Conservation (phyloP, 768 basidiomycete species). For the Hypholoma sublateritium region DNA sequence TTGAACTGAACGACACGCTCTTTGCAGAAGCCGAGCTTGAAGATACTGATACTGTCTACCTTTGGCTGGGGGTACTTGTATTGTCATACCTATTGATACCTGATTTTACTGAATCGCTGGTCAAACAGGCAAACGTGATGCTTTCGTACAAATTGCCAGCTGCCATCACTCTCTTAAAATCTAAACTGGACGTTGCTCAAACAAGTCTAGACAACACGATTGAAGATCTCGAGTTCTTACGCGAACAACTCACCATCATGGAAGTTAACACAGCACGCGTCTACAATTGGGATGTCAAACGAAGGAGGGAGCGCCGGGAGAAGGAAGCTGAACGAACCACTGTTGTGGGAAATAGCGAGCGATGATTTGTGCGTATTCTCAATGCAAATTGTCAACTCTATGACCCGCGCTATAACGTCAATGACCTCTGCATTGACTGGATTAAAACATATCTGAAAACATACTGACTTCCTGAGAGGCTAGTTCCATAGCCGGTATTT, state of each 20-base stretch:
- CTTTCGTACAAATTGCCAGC: slow-evolving; percentile 84
- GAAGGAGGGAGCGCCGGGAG: slow-evolving; percentile 58
- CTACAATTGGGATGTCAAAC: slow-evolving; percentile 95
- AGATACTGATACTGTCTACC: slow-evolving; percentile 83
- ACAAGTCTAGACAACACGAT: slow-evolving; percentile 62
- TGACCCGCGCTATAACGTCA: neutral
- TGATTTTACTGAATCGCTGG: neutral
- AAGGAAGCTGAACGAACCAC: slow-evolving; percentile 12
- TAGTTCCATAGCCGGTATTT: no score
- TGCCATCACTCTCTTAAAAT: slow-evolving; percentile 70
- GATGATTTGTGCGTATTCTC: neutral
- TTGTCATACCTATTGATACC: neutral
- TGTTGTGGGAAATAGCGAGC: neutral
- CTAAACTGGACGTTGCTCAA: slow-evolving; percentile 76
- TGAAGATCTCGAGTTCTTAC: slow-evolving; percentile 89
- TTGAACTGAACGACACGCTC: slow-evolving; percentile 94
- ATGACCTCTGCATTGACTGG: no score
- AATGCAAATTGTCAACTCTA: neutral
- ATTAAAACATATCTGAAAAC: neutral
- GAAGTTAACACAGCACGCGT: slow-evolving; percentile 94
- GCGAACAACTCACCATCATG: slow-evolving; percentile 96
- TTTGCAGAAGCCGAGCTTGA: slow-evolving; percentile 90
- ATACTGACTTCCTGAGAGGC: no score
- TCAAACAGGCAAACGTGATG: slow-evolving; percentile 93
- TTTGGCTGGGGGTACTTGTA: slow-evolving; percentile 90